Conservation (phyloP, 495 filamentous ascomycete genomes). For the Penicillium malachiteum region DNA sequence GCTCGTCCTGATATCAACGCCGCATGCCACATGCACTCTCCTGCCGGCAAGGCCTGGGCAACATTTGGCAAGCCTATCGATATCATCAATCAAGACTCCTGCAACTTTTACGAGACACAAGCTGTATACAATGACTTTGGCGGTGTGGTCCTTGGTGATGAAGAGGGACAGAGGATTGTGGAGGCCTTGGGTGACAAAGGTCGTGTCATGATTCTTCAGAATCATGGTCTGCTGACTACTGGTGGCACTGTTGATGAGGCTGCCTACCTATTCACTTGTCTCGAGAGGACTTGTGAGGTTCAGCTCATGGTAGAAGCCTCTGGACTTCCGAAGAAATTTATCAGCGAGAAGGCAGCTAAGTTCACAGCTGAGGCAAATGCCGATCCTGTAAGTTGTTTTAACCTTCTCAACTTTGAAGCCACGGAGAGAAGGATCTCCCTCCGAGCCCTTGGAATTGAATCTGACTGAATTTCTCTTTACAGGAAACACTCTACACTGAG, state of each 20-base stretch:
- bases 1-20: conserved; percentile 30
- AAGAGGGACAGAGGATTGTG: conserved; percentile 53
- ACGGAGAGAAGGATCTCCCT: too few relatives aligned
- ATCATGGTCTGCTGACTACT: too few relatives aligned
- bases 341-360: conserved; percentile 6
- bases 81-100: conserved; percentile 47
- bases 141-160: conserved; percentile 51
- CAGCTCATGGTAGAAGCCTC: conserved; percentile 54
- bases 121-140: conserved; percentile 54
- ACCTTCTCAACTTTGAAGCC: background rate
- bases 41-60: conserved; percentile 27
- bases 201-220: too few relatives aligned
- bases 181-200: background rate
- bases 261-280: conserved; percentile 42
- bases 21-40: conserved; percentile 29
- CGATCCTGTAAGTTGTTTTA: conserved; percentile 8
- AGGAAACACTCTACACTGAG: conserved; percentile 18
- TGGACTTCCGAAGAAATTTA: conserved; percentile 47
- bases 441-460: too few relatives aligned
- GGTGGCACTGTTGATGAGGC: too few relatives aligned
- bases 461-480: background rate
- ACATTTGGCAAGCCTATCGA: conserved; percentile 27
- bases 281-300: conserved; percentile 57
- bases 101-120: conserved; percentile 49
- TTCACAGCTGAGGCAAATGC: conserved; percentile 7